A percentile compares a stretch with the other conserved stretches of the same genome.
Conservation (phyloP, 2,329 filamentous ascomycete genomes). For the Huntiella abstrusa region DNA sequence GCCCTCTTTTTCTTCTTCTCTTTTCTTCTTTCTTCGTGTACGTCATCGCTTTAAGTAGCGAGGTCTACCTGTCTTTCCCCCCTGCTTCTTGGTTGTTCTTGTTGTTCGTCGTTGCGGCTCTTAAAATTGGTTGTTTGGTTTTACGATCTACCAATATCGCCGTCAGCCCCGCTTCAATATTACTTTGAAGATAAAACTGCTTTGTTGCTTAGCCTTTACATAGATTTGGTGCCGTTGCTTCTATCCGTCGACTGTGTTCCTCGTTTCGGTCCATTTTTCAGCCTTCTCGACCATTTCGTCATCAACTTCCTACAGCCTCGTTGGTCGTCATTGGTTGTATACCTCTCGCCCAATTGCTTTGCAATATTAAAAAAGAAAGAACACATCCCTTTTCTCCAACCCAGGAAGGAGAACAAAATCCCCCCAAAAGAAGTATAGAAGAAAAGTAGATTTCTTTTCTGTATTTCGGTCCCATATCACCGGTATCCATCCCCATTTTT, state of each 20-base stretch:
- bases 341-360: not conserved
- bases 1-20: slow-evolving; percentile 10
- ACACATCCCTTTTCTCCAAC: not conserved
- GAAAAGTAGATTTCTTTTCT: slow-evolving; percentile 2
- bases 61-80: slow-evolving; percentile 7
- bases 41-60: slow-evolving; percentile 7
- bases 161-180: not conserved
- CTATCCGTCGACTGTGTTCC: slow-evolving; percentile 1
- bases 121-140: slow-evolving; percentile 4
- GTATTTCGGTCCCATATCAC: not conserved
- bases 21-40: not conserved
- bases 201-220: not conserved
- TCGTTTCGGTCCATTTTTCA: slow-evolving; percentile 3
- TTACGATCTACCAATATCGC: slow-evolving; percentile 3
- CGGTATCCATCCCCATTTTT: not conserved
- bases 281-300: not conserved
- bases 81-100: slow-evolving; percentile 1
- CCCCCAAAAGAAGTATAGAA: not conserved
- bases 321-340: not conserved
- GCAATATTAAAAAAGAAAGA: slow-evolving; percentile 3
- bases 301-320: not conserved
- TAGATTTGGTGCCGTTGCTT: not conserved
- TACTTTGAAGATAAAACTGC: not conserved
- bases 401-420: not conserved
- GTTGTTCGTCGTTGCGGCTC: slow-evolving; percentile 8